Evolutionary conservation across 352 stramenopile genomes (phyloP).

Genomic region (Achlya hypogyna): DNA sequence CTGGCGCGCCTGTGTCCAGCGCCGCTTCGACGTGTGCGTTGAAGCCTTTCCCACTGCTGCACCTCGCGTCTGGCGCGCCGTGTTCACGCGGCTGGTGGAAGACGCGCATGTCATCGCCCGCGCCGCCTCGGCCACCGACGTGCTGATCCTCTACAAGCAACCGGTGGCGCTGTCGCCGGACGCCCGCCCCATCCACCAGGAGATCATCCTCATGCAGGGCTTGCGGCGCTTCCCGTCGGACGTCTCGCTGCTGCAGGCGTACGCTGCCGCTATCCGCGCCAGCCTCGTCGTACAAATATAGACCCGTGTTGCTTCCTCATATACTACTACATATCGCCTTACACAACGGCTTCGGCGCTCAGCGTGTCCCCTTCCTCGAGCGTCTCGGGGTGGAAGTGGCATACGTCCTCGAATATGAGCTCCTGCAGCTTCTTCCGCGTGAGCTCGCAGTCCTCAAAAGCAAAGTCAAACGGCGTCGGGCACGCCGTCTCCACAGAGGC

Average conservation of each 20-base stretch:
- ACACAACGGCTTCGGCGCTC: not conserved
- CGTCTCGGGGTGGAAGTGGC: slow-evolving; percentile 76
- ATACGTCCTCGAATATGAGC: slow-evolving; percentile 88
- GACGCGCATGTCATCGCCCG: not conserved
- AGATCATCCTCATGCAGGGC: slow-evolving; percentile 56
- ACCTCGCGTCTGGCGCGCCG: not conserved
- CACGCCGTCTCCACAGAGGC: slow-evolving; percentile 63
- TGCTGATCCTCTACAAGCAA: not conserved
- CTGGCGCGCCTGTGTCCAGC: not conserved
- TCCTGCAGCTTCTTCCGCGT: slow-evolving; percentile 87
- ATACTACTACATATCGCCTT: not conserved
- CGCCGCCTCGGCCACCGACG: not conserved
- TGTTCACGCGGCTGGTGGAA: not conserved
- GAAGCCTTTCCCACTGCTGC: not conserved
- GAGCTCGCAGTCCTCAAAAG: slow-evolving; percentile 81
- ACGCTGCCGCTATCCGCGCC: slow-evolving; percentile 39
- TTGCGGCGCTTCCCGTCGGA: slow-evolving; percentile 41
- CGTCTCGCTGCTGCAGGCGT: slow-evolving; percentile 35
- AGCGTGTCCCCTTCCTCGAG: slow-evolving; percentile 4
- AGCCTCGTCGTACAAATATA: slow-evolving; percentile 8
- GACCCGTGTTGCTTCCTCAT: not conserved
- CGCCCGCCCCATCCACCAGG: slow-evolving; percentile 29
- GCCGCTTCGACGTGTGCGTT: not conserved
- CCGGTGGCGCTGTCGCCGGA: not conserved
- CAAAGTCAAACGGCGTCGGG: slow-evolving; percentile 74